A percentile compares a stretch with the other conserved stretches of the same genome.
Evolutionary conservation across 495 filamentous ascomycete species (phyloP).

Genomic region (Aspergillus coremiiformis): DNA sequence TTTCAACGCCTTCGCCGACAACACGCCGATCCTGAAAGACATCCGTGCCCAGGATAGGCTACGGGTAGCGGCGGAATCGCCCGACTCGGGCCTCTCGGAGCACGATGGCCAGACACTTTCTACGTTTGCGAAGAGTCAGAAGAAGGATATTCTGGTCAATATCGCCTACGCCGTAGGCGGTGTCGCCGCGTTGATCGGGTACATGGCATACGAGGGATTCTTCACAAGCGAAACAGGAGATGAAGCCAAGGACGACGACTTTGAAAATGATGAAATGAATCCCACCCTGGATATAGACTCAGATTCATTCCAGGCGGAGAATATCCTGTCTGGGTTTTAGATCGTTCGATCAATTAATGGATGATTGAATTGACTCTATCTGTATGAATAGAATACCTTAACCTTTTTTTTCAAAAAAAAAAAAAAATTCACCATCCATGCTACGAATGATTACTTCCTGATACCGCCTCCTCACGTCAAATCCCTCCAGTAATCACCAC

Average conservation of each 20-base stretch:
- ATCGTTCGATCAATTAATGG: neutral
- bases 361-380: neutral
- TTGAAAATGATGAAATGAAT: constrained; percentile 6
- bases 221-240: constrained; percentile 17
- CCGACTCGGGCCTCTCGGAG: constrained; percentile 20
- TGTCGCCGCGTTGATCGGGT: constrained; percentile 33
- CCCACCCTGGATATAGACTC: constrained; percentile 1
- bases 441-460: neutral
- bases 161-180: constrained; percentile 32
- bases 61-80: constrained; percentile 24
- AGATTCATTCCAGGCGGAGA: constrained; percentile 10
- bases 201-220: constrained; percentile 31
- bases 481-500: too few species aligned
- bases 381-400: neutral
- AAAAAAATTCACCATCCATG: neutral
- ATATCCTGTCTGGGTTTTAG: constrained; percentile 17
- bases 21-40: constrained; percentile 34
- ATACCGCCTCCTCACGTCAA: too few species aligned
- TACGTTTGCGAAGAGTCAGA: constrained; percentile 21
- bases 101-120: constrained; percentile 23
- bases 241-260: constrained; percentile 15
- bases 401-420: neutral
- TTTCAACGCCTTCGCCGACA: constrained; percentile 32
- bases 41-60: constrained; percentile 31
- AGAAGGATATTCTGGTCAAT: constrained; percentile 33